Base-by-base conservation (phyloP, 495 filamentous ascomycete species). In the Zalerion maritima region DNA sequence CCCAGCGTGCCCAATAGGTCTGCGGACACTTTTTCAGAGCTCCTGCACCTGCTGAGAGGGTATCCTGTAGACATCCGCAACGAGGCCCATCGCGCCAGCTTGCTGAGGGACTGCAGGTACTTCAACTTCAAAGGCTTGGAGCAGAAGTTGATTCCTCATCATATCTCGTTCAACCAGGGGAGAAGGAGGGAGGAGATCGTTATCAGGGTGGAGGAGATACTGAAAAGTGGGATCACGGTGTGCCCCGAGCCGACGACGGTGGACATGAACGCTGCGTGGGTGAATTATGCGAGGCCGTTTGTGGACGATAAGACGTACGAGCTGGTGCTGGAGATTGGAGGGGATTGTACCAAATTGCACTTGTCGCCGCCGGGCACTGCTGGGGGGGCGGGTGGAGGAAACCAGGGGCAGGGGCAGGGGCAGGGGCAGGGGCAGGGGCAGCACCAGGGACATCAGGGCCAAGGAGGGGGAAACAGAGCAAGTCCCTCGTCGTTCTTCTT, bases 51-150 rank as follows among this genome's bases (percentile, higher is more conserved):
- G 10, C 60, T 93, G 4, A 72, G 81, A 13, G 89, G 87, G n/a
- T 97, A 97, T 46, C 76, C 81, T 0, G 49, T 94, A 1, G 57
- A 71, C 13, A 84, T 97, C 38, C 67, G 73, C 22, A 65, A 78
- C 41, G 77, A 81, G 24, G 66, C 69, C 1, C 87, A 97, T 46
- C 78, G 87, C 8, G 65, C 67, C 5, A 71, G 78, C 31, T 66
- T 97, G 1, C 60, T 97, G 0, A 66, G 80, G 11, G 87, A 97
- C 49, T 91, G 81, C 47, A 75, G 79, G 21, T 97, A 94, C 41
- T 94, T 85, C 50, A 80, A 92, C 45, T 74, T 97, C 29, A 84
- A 84, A 40, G 84, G 84, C 0, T 49, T 94, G 0, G 89, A 94
- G 51, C 87, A 97, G 52, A 73, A 71, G 31, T 56, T 97, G 7